phyloP scores from a whole-genome alignment of 441 rosid species.

The Sinapis alba region DNA sequence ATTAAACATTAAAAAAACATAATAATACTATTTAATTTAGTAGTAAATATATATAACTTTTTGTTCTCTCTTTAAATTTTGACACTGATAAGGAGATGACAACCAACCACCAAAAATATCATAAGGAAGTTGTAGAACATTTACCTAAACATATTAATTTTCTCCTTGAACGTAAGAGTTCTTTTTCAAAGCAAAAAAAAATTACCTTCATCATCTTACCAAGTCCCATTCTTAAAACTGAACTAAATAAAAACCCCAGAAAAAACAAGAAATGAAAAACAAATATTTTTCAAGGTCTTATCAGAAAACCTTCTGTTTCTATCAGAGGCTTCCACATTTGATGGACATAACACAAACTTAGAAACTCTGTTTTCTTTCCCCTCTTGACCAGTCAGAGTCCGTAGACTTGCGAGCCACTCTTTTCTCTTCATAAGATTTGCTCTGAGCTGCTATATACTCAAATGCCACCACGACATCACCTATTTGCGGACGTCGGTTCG shows the following conservation, averaged over 20 bases:
- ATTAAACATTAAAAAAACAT: not conserved
- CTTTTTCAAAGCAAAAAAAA: conserved; percentile 4
- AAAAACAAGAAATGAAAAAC: conserved; percentile 4
- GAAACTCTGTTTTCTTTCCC: conserved; percentile 18
- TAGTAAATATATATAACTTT: not conserved
- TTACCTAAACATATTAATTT: not conserved
- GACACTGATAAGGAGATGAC: not conserved
- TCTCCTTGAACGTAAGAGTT: not conserved
- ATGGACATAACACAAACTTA: not conserved
- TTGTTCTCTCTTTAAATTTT: not conserved
- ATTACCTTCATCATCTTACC: not conserved
- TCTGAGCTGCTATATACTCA: conserved; percentile 68
- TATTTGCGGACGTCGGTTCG: conserved; percentile 73
- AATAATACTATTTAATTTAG: not conserved
- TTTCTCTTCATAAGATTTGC: conserved; percentile 41
- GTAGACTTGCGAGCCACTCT: conserved; percentile 28
- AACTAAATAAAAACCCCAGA: conserved; percentile 5
- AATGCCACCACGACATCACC: conserved; percentile 84
- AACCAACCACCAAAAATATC: not conserved
- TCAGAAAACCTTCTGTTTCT: conserved; percentile 29
- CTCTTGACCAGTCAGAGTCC: conserved; percentile 23
- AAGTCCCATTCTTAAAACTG: conserved; percentile 7
- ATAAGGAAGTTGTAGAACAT: not conserved
- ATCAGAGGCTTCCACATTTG: conserved; percentile 9
- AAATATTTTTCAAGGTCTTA: not conserved